Conservation (phyloP, 2,329 filamentous ascomycete genomes). For the Alternaria triticina region DNA sequence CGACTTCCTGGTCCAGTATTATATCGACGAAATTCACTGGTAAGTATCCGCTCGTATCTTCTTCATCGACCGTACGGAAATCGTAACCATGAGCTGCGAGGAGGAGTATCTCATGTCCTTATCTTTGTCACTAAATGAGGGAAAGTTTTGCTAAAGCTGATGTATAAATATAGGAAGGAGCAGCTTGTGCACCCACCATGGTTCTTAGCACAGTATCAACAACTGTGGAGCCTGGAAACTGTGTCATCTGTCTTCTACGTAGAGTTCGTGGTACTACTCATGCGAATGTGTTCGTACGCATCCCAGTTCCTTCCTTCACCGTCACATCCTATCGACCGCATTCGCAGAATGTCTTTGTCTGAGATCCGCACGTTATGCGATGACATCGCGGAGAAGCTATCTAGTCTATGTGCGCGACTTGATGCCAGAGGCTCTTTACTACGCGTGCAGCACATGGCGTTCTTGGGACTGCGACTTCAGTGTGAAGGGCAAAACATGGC, state of each 20-base stretch:
- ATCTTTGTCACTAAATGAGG: background rate
- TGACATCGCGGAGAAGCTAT: background rate
- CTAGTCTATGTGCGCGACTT: background rate
- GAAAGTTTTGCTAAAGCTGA: background rate
- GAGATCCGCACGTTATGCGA: background rate
- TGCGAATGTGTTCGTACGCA: background rate
- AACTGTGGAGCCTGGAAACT: background rate
- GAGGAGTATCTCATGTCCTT: background rate
- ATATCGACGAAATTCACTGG: background rate
- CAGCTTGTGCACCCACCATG: background rate
- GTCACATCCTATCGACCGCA: background rate
- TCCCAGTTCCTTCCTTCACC: background rate
- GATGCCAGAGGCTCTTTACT: background rate
- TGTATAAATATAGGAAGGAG: background rate
- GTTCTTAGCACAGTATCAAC: background rate
- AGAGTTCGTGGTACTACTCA: background rate
- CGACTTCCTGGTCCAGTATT: background rate
- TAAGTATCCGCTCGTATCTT: background rate
- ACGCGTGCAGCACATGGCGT: background rate
- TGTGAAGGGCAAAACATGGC: constrained; percentile 4
- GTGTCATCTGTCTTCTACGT: background rate
- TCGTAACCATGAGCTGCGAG: background rate
- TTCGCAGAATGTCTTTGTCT: background rate
- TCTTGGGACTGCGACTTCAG: background rate
- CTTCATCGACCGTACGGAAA: background rate